Evolutionary conservation across 306 rosid species (phyloP).

Genomic region (Ammopiptanthus mongolicus): DNA sequence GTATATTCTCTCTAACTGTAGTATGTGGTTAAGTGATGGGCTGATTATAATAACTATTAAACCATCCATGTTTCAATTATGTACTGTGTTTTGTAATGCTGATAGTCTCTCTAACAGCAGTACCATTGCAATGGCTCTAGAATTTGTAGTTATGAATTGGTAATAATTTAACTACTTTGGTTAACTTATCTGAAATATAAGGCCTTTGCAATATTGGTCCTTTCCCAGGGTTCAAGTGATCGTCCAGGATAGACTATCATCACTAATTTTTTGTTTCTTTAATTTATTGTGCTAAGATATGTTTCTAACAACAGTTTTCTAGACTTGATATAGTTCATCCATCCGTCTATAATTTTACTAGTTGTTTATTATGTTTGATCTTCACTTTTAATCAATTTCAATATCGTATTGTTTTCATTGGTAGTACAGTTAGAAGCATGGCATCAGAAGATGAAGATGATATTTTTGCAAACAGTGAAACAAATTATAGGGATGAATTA

Average conservation of each 20-base stretch:
- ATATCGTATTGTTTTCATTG: no score
- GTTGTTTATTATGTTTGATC: constrained; percentile 4
- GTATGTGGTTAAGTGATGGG: neutral
- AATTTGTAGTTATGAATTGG: constrained; percentile 65
- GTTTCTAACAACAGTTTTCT: constrained; percentile 8
- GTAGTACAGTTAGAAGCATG: no score
- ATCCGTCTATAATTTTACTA: neutral
- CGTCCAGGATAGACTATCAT: neutral
- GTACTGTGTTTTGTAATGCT: neutral
- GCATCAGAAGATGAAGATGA: no score
- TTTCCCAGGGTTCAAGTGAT: neutral
- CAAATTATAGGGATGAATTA: no score
- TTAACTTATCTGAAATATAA: neutral
- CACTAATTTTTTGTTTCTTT: neutral
- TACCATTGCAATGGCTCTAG: constrained; percentile 88
- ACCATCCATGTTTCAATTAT: neutral
- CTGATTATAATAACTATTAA: neutral
- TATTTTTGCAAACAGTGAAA: no score
- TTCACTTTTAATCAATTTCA: constrained; percentile 23
- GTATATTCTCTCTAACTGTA: neutral
- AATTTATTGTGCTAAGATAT: constrained; percentile 1
- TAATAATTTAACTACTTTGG: neutral
- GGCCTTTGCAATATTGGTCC: neutral
- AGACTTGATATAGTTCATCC: neutral
- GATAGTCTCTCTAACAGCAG: constrained; percentile 47